Evolutionary conservation across 176 grass and related monocot species (phyloP).

Genomic region (Triticum urartu): DNA sequence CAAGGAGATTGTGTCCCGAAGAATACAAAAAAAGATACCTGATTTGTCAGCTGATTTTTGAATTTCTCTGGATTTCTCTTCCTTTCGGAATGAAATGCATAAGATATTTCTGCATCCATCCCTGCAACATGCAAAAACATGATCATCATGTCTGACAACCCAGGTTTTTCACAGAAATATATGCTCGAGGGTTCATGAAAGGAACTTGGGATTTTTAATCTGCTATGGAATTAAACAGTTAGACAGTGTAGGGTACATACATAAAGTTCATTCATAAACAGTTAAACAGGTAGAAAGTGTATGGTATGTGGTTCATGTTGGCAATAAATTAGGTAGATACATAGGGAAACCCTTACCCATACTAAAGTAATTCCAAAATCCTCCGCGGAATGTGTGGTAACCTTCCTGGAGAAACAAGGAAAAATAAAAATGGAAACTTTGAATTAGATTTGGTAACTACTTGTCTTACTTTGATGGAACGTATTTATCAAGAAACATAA

Average conservation of each 20-base stretch:
- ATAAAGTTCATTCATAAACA: neutral
- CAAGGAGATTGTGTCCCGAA: neutral
- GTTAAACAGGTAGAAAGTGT: too few relatives aligned
- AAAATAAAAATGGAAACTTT: constrained; percentile 7
- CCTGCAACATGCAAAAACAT: constrained; percentile 51
- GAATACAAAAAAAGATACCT: constrained; percentile 41
- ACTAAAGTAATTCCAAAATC: constrained; percentile 98
- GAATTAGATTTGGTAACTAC: constrained; percentile 9
- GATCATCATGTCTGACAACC: constrained; percentile 3
- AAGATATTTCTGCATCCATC: constrained; percentile 95
- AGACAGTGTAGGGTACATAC: neutral
- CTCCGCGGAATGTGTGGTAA: constrained; percentile 78
- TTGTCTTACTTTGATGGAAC: neutral
- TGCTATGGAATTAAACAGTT: neutral
- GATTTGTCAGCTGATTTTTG: constrained; percentile 83
- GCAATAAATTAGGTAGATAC: constrained; percentile 7
- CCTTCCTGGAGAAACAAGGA: constrained; percentile 68
- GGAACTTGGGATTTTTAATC: constrained; percentile 17
- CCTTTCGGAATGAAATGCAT: constrained; percentile 89
- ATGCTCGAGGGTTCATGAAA: constrained; percentile 17
- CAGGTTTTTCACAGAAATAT: neutral
- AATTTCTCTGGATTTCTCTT: constrained; percentile 92
- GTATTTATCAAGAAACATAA: constrained; percentile 12
- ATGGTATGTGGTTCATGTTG: neutral
- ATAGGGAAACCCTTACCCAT: constrained; percentile 61